phyloP scores from a whole-genome alignment of 352 stramenopile species.

The Globisporangium splendens region DNA sequence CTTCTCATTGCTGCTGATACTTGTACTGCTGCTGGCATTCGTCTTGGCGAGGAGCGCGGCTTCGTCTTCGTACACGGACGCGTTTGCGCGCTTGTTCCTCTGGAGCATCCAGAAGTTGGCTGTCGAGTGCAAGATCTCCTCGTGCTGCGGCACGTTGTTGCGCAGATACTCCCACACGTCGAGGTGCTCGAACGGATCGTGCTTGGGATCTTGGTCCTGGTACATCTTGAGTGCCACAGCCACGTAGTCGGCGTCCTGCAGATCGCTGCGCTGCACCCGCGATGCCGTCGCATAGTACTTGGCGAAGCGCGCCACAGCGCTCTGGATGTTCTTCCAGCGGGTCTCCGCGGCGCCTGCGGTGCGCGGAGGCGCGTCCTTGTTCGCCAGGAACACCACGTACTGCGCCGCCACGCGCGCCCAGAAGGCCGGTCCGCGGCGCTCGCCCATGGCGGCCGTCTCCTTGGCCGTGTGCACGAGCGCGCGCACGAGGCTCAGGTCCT shows the following conservation, averaged over 20 bases:
- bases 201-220: conserved; percentile 6
- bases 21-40: not conserved
- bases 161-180: conserved; percentile 13
- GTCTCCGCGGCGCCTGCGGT: conserved; percentile 7
- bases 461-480: conserved; percentile 5
- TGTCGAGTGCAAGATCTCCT: conserved; percentile 8
- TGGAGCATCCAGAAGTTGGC: conserved; percentile 11
- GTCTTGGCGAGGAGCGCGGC: not conserved
- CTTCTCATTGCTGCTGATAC: too few relatives aligned
- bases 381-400: conserved; percentile 4
- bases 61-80: conserved; percentile 7
- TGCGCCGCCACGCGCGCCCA: conserved; percentile 8
- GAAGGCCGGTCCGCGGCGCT: conserved; percentile 1
- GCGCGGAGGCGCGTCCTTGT: conserved; percentile 7
- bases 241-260: not conserved
- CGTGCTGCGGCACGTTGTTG: conserved; percentile 11
- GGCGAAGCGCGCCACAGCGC: conserved; percentile 1
- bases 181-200: conserved; percentile 6
- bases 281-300: not conserved
- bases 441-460: not conserved
- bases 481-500: conserved; percentile 16
- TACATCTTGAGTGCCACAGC: conserved; percentile 7
- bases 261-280: not conserved
- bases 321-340: conserved; percentile 13
- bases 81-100: conserved; percentile 2